Percentiles rank a stretch among this genome's conserved stretches.
phyloP scores from a whole-genome alignment of 306 rosid species.

The Cucumis sativus region DNA sequence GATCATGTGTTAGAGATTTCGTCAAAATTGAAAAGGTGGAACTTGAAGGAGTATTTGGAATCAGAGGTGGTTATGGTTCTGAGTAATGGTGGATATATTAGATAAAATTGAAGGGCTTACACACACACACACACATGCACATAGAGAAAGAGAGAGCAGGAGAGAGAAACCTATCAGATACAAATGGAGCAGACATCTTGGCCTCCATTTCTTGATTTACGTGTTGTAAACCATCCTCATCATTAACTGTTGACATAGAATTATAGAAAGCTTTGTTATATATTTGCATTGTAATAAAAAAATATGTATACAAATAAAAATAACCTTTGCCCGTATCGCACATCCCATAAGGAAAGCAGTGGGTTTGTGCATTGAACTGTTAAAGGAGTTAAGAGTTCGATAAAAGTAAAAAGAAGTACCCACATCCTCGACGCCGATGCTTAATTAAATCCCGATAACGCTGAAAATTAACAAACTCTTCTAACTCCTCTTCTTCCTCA shows the following conservation, averaged over 20 bases:
- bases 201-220: conserved; percentile 93
- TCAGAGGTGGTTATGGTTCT: neutral
- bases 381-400: conserved; percentile 28
- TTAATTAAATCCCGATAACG: conserved; percentile 99
- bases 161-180: conserved; percentile 44
- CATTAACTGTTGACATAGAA: conserved; percentile 55
- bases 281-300: neutral
- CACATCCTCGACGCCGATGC: conserved; percentile 99
- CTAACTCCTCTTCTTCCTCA: conserved; percentile 95
- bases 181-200: conserved; percentile 58
- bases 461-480: conserved; percentile 99
- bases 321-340: conserved; percentile 10
- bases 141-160: neutral
- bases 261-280: neutral
- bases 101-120: neutral
- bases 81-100: neutral
- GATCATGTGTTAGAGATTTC: neutral
- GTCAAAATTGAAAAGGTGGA: neutral
- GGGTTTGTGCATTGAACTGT: conserved; percentile 14
- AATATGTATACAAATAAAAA: neutral
- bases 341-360: conserved; percentile 14
- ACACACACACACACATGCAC: too few species aligned
- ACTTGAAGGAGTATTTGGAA: neutral
- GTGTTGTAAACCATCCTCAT: conserved; percentile 88
- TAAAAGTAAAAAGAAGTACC: conserved; percentile 69